phyloP scores from a whole-genome alignment of 306 rosid genomes.

The Rosa lucieae region DNA sequence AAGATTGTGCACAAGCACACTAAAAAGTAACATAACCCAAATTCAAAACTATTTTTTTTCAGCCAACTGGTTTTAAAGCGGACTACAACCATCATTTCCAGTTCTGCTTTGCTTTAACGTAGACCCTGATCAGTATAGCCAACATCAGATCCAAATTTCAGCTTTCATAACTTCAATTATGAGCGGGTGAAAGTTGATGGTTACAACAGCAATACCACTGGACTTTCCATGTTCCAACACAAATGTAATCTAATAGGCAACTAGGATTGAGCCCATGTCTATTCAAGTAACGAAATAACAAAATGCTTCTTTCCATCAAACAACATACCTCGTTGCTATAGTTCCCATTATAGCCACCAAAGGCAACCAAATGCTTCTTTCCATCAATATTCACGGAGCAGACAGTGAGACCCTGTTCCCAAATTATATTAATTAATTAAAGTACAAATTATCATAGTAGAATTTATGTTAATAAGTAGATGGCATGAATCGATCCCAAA shows the following conservation, averaged over 20 bases:
- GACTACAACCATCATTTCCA: background rate
- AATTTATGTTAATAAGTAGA: conserved; percentile 5
- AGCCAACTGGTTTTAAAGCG: background rate
- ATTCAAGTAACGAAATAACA: conserved; percentile 1
- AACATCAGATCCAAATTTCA: background rate
- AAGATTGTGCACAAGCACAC: background rate
- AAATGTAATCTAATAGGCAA: background rate
- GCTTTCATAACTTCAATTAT: background rate
- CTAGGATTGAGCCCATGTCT: background rate
- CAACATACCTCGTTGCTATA: conserved; percentile 88
- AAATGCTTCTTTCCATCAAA: background rate
- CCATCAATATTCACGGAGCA: conserved; percentile 67
- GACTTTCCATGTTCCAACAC: background rate
- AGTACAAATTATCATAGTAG: conserved; percentile 24
- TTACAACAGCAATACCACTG: background rate
- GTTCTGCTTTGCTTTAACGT: background rate
- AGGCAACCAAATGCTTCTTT: conserved; percentile 76
- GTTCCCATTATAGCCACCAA: conserved; percentile 97
- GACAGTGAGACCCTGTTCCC: conserved; percentile 79
- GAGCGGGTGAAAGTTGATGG: background rate
- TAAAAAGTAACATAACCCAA: background rate
- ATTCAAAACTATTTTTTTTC: background rate
- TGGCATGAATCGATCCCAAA: conserved; percentile 10
- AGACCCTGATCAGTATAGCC: background rate
- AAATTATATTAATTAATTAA: conserved; percentile 21